Conservation (phyloP, 768 basidiomycete genomes). For the Lactarius deliciosus region DNA sequence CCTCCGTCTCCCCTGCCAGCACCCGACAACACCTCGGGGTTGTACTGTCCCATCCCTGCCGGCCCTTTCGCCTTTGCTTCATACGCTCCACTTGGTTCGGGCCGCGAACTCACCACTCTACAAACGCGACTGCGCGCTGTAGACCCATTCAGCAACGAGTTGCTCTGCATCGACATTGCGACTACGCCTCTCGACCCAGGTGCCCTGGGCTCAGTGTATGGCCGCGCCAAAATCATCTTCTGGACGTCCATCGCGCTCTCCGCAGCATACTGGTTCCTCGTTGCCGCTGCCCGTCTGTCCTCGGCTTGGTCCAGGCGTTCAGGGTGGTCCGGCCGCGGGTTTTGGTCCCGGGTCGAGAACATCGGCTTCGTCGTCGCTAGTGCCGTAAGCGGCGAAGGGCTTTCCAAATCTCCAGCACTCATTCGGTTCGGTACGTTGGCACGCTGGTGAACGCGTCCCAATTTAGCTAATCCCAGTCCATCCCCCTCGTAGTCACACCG, state of each 20-base stretch:
- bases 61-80: slow-evolving; percentile 84
- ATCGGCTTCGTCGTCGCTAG: slow-evolving; percentile 88
- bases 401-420: slow-evolving; percentile 81
- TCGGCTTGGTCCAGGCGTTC: slow-evolving; percentile 83
- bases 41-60: slow-evolving; percentile 74
- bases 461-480: slow-evolving; percentile 28
- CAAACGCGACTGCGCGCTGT: slow-evolving; percentile 84
- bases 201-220: slow-evolving; percentile 58
- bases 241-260: slow-evolving; percentile 74
- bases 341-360: slow-evolving; percentile 76
- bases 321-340: slow-evolving; percentile 54
- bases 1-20: slow-evolving; percentile 71
- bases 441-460: background rate
- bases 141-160: slow-evolving; percentile 78
- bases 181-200: slow-evolving; percentile 74
- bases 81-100: slow-evolving; percentile 60
- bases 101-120: slow-evolving; percentile 79
- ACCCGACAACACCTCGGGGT: slow-evolving; percentile 34
- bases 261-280: slow-evolving; percentile 78
- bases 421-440: slow-evolving; percentile 77
- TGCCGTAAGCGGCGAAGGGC: slow-evolving; percentile 87
- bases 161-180: slow-evolving; percentile 76
- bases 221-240: slow-evolving; percentile 63
- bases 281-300: slow-evolving; percentile 73
- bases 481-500: slow-evolving; percentile 67